Conservation (phyloP, 176 grass and related monocot genomes). For the Elaeis guineensis region DNA sequence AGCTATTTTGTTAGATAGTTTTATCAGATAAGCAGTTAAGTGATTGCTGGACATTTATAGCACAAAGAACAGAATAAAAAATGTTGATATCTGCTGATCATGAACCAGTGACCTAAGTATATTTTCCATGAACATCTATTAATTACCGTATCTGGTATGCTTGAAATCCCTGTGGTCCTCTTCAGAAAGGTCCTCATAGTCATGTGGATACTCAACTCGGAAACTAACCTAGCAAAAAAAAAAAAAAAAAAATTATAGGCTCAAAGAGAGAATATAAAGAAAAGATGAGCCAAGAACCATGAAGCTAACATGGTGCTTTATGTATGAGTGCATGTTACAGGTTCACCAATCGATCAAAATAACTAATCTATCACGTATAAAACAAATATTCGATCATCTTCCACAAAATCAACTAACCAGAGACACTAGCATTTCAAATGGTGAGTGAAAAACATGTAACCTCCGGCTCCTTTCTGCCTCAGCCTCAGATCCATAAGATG, state of each 20-base stretch:
- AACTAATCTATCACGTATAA: too few relatives aligned
- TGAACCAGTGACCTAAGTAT: too few relatives aligned
- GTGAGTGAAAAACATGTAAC: conserved; percentile 61
- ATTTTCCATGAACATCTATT: not conserved
- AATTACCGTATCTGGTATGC: conserved; percentile 78
- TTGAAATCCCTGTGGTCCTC: conserved; percentile 95
- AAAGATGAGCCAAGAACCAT: not conserved
- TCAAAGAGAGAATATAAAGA: conserved; percentile 13
- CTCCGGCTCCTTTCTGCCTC: conserved; percentile 77
- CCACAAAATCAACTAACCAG: conserved; percentile 42
- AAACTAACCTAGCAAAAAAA: conserved; percentile 57
- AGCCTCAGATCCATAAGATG: conserved; percentile 56
- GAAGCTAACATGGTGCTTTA: too few relatives aligned
- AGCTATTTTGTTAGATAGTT: too few relatives aligned
- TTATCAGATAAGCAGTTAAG: too few relatives aligned
- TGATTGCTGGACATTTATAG: too few relatives aligned
- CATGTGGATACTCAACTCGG: conserved; percentile 89
- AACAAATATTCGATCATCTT: not conserved
- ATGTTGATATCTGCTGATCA: too few relatives aligned
- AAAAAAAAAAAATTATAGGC: conserved; percentile 6
- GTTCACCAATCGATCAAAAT: too few relatives aligned
- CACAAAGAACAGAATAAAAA: too few relatives aligned
- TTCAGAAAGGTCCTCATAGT: conserved; percentile 62
- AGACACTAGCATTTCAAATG: conserved; percentile 83
- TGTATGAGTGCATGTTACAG: too few relatives aligned